Evolutionary conservation across 805 yeast genomes (phyloP), one percentile per base, ranked within the genome.

Genomic region (Monosporozyma unispora): DNA sequence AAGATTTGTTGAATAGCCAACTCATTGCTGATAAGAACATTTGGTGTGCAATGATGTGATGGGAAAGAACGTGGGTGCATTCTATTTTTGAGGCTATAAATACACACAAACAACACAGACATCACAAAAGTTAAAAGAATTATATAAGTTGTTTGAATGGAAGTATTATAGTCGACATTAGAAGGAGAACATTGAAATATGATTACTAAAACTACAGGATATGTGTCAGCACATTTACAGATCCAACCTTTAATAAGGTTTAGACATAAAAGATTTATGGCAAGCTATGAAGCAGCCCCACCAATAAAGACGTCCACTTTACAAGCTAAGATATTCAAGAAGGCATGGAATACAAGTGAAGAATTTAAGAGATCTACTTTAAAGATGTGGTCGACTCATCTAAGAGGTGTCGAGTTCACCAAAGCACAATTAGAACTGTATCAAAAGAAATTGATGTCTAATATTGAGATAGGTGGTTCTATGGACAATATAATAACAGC

Each of bases 381-480:
- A 19, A 48, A 42, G 27, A 29, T 49, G 19, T 51, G 54, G 54
- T 25, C 39, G 3, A 43, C 52, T 5, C 54, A 51, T 46, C 28
- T 49, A 12, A 47, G 44, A 37, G 40, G 47, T 21, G 7, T 22
- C 3, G 4, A 16, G 4, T 44, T 33, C 19, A 35, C 48, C 3
- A 41, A 19, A 14, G 5, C 16, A 16, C 46, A 44, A 25, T 42
- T 63, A 46, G 48, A 50, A 50, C 35, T 45, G 4, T 57, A 54
- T 25, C 65, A 62, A 47, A 53, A 55, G 37, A 46, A 50, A 28
- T 28, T 62, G 14, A 59, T 63, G 57, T 52, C 53, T 11, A 22
- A 31, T 6, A 27, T 47, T 3, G 31, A 37, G 5, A 29, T 47
- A 5, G 35, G 29, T 9, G 51, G 44, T 4, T 44, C 51, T 1